Conservation (phyloP, 2,329 filamentous ascomycete genomes). For the Ophiognomonia clavigignenti-juglandacearum region DNA sequence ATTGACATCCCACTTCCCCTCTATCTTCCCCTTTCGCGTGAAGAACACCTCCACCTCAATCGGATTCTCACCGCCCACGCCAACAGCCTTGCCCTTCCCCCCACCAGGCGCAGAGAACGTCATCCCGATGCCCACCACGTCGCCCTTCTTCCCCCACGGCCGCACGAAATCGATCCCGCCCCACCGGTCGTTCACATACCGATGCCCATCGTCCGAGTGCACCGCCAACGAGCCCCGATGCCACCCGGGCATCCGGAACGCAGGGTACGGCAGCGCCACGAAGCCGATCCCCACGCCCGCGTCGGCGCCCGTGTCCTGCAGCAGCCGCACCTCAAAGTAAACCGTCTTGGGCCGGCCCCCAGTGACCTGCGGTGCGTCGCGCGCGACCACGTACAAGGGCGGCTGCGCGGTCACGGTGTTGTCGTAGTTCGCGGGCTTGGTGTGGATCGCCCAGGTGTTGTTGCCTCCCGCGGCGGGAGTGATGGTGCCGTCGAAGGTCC, state of each 20-base stretch:
- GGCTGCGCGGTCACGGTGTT: constrained; percentile 62
- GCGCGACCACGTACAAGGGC: constrained; percentile 59
- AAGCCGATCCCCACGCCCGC: constrained; percentile 60
- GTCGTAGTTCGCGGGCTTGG: constrained; percentile 46
- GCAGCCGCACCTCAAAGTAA: constrained; percentile 65
- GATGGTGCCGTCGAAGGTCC: constrained; percentile 37
- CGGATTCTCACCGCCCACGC: no score
- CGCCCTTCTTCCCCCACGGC: constrained; percentile 60
- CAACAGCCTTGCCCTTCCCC: constrained; percentile 16
- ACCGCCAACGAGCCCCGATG: constrained; percentile 69
- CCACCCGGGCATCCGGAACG: constrained; percentile 76
- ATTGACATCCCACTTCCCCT: constrained; percentile 65
- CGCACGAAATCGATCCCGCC: constrained; percentile 66
- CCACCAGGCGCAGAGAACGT: constrained; percentile 40
- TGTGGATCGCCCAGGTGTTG: constrained; percentile 42
- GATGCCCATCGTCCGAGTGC: constrained; percentile 75
- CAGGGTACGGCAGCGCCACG: constrained; percentile 68
- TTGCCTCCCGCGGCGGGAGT: constrained; percentile 33
- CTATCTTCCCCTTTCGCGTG: constrained; percentile 58
- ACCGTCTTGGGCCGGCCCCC: constrained; percentile 43
- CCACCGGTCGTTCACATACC: constrained; percentile 70
- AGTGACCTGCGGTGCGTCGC: constrained; percentile 52
- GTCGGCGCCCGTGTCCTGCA: constrained; percentile 29
- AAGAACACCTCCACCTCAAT: constrained; percentile 62
- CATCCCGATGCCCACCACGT: constrained; percentile 70